Base-by-base conservation (phyloP, 1,284 basidiomycete genomes). In the Puccinia hordei region DNA sequence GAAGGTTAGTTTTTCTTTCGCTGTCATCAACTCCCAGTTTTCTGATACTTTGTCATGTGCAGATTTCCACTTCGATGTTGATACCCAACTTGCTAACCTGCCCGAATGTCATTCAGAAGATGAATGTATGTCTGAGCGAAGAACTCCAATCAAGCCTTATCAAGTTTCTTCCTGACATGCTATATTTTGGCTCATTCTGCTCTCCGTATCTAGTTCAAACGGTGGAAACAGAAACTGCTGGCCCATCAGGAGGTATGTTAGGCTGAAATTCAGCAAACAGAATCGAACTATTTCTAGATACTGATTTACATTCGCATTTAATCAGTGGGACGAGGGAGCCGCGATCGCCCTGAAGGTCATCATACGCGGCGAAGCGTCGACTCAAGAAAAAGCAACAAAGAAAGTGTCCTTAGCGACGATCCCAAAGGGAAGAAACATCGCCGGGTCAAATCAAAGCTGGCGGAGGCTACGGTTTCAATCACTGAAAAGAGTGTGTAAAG, bases 1-100 rank as follows among this genome's bases (percentile, higher is more conserved):
- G 61, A 38, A 68, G 61, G 51, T 77, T 2, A 68, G 63, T 61
- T 65, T 68, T 38, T 38, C 2, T 33, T 17, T 30, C 15, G 27
- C 33, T 65, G 49, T 35, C 38, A 8, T 33, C 24, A 4, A 46
- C 17, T 17, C 2, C n/a, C 13, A 49, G 55, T 12, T 46, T 66
- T 68, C 63, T 75, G 27, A 75, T 49, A 27, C 22, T 12, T 75
- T 35, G 15, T 13, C 22, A 3, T 33, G 10, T 46, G 17, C 41
- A 77, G 75, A 77, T 30, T 77, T 77, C 51, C 51, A 73, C n/a
- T 41, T 73, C 10, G 75, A 77, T 30, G 17, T 77, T n/a, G 63
- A 77, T 8, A 66, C 17, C 35, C 61, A 77, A 44, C 57, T 77
- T 53, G 49, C 46, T 9, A 59, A 44, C 6, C 33, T 74, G 33